Percentiles rank a stretch among this genome's conserved stretches.
phyloP scores from a whole-genome alignment of 352 stramenopile genomes.

The Phytophthora colocasiae region DNA sequence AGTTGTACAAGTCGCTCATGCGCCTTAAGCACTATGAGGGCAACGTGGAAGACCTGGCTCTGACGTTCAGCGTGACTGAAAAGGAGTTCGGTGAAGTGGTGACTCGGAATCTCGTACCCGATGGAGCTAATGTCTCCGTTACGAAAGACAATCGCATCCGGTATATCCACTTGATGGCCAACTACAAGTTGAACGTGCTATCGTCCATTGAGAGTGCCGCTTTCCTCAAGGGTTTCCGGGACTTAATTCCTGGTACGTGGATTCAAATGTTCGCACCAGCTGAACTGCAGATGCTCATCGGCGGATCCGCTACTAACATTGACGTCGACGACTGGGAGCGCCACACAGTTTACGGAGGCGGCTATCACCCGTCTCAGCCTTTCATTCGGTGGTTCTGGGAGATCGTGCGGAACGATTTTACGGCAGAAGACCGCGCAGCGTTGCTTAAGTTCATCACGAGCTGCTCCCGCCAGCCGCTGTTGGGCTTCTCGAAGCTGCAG shows the following conservation, averaged over 20 bases:
- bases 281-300: constrained; percentile 95
- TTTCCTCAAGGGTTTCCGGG: constrained; percentile 77
- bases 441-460: constrained; percentile 98
- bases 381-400: constrained; percentile 86
- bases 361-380: constrained; percentile 91
- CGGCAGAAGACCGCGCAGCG: constrained; percentile 82
- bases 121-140: constrained; percentile 89
- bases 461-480: constrained; percentile 90
- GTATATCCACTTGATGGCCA: constrained; percentile 97
- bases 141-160: constrained; percentile 95
- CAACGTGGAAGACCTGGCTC: constrained; percentile 90
- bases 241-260: constrained; percentile 79
- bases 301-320: constrained; percentile 92
- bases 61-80: constrained; percentile 94
- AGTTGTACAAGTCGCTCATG: constrained; percentile 96
- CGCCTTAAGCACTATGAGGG: constrained; percentile 95
- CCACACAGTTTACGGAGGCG: constrained; percentile 94
- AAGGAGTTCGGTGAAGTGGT: constrained; percentile 76
- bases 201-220: constrained; percentile 61
- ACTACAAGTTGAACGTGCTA: constrained; percentile 96
- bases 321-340: constrained; percentile 95
- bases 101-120: constrained; percentile 80
- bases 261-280: constrained; percentile 87
- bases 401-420: constrained; percentile 78
- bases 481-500: constrained; percentile 94